Conservation (phyloP, 78 protist species). For the Dictyostelium brefeldianum region DNA sequence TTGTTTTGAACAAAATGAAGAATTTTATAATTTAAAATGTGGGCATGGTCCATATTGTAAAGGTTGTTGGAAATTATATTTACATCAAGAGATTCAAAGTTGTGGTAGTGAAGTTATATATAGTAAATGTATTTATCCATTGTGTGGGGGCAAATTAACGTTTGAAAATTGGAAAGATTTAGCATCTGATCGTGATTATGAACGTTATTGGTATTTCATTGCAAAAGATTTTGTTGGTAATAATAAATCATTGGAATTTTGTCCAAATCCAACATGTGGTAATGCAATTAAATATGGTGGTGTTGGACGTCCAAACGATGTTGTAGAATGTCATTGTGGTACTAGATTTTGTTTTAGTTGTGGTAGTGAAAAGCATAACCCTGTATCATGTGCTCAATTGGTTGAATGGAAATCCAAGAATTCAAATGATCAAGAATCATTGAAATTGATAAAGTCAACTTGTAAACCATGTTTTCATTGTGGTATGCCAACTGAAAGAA, state of each 20-base stretch:
- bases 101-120: conserved; percentile 44
- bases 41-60: conserved; percentile 73
- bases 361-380: conserved; percentile 82
- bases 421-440: conserved; percentile 67
- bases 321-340: conserved; percentile 85
- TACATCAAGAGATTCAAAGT: conserved; percentile 52
- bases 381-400: conserved; percentile 80
- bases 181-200: conserved; percentile 39
- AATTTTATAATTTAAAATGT: conserved; percentile 36
- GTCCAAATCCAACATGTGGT: conserved; percentile 84
- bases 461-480: conserved; percentile 83
- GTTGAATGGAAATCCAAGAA: conserved; percentile 82
- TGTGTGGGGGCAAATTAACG: conserved; percentile 54
- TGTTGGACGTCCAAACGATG: conserved; percentile 71
- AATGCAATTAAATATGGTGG: conserved; percentile 55
- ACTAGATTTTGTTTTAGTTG: conserved; percentile 81
- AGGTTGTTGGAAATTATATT: conserved; percentile 61
- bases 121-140: conserved; percentile 46
- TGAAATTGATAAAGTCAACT: conserved; percentile 74
- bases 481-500: conserved; percentile 83
- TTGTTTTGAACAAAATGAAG: conserved; percentile 55
- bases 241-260: conserved; percentile 68
- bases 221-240: conserved; percentile 67
- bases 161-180: conserved; percentile 53
- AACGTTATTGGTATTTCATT: conserved; percentile 82